Percentiles rank a stretch among this genome's conserved stretches.
Conservation (phyloP, 2,329 filamentous ascomycete species). For the Fusarium musae region DNA sequence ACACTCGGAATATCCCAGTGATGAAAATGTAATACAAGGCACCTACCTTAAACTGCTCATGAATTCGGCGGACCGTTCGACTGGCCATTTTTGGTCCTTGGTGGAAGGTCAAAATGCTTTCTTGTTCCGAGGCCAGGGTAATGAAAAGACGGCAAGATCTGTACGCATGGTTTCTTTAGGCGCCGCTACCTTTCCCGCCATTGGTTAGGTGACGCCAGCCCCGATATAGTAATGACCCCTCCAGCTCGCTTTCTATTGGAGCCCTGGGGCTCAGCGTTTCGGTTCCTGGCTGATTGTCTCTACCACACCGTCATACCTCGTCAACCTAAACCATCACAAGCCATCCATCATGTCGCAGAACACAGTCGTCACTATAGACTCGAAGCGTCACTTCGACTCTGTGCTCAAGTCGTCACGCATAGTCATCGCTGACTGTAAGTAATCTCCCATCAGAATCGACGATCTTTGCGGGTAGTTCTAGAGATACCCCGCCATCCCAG, state of each 20-base stretch:
- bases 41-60: background rate
- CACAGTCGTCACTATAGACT: slow-evolving; percentile 51
- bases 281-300: slow-evolving; percentile 33
- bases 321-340: slow-evolving; percentile 34
- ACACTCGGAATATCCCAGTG: background rate
- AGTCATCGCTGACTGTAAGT: slow-evolving; percentile 90
- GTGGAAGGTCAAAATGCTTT: background rate
- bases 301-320: slow-evolving; percentile 39
- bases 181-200: slow-evolving; percentile 2
- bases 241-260: slow-evolving; percentile 38
- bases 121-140: background rate
- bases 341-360: slow-evolving; percentile 46
- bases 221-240: slow-evolving; percentile 46
- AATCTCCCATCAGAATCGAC: background rate
- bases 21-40: background rate
- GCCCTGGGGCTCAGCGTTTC: slow-evolving; percentile 26
- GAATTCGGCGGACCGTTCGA: background rate
- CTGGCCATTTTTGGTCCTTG: background rate
- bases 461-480: background rate
- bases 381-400: slow-evolving; percentile 71
- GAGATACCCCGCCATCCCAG: slow-evolving; percentile 36
- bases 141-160: background rate
- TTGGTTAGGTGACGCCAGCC: slow-evolving; percentile 39
- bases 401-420: slow-evolving; percentile 79
- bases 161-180: background rate